Base-by-base conservation (phyloP, 2,329 filamentous ascomycete species). In the Teratosphaeria nubilosa region DNA sequence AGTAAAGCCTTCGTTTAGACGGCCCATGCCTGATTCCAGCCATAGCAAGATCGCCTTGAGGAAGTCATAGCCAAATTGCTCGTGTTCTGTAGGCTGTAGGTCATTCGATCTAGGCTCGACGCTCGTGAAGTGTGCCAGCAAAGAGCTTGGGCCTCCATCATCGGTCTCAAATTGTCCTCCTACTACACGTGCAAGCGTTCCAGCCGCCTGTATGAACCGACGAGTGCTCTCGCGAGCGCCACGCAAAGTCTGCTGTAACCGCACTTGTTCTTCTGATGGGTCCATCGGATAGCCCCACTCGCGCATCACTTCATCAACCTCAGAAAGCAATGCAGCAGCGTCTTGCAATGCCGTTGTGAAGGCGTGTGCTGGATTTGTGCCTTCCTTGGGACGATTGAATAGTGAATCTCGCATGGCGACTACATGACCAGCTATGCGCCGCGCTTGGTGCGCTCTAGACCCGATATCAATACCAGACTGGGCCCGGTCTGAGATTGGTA, bases 41-140 rank as follows among this genome's bases (percentile, higher is more conserved):
- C 83, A 86, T 1, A 86, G 73, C 2, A 84, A 66, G 51, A 86
- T 83, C 1, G 83, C 82, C 66, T 82, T 84, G 27, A 86, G 64
- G 63, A 86, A 86, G 62, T 86, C 83, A 63, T 85, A 85, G n/a
- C 77, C 77, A 66, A 86, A 86, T 14, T 79, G 78, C 51, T 82
- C 76, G 22, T 75, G 72, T 7, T 64, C 63, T 13, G 74, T 65
- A 22, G 76, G 65, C 22, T 34, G 67, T 56, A 58, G 68, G 66
- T 63, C 77, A 68, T 66, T 81, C 74, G 24, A 73, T 70, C 53
- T 75, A 70, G 63, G 34, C 53, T 69, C 59, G 20, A 70, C 60
- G n/a, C 56, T 58, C 24, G 56, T 37, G 59, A 71, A 72, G 16
- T 64, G 59, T 24, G 57, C 58, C 24, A 68, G 54, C 24, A 68